Evolutionary conservation across 1,284 basidiomycete species (phyloP).

Genomic region (Malassezia sympodialis): DNA sequence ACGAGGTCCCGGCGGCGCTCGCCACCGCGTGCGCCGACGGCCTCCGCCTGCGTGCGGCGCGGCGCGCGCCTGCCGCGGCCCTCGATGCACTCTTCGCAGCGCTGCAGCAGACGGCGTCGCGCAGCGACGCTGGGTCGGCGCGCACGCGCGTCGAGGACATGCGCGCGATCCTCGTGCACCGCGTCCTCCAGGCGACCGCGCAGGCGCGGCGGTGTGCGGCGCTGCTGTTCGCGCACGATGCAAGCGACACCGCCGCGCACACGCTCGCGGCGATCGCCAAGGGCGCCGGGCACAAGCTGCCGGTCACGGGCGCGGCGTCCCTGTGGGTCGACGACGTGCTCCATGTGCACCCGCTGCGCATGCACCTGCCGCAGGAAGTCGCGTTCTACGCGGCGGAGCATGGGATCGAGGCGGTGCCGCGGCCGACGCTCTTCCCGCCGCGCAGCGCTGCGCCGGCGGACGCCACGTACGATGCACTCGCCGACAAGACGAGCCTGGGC

Average conservation of each 20-base stretch:
- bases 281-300: conserved; percentile 38
- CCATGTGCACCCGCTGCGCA: conserved; percentile 26
- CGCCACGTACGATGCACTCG: conserved; percentile 11
- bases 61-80: neutral
- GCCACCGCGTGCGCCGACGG: neutral
- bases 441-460: neutral
- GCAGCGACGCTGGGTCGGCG: conserved; percentile 23
- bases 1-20: neutral
- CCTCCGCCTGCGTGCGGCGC: neutral
- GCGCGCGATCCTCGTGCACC: conserved; percentile 22
- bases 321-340: conserved; percentile 31
- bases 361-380: conserved; percentile 25
- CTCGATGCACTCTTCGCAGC: neutral
- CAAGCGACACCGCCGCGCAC: conserved; percentile 28
- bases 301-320: conserved; percentile 27
- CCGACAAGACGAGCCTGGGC: conserved; percentile 35
- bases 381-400: conserved; percentile 22
- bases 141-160: conserved; percentile 36
- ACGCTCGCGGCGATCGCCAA: conserved; percentile 33
- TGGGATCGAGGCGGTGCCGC: conserved; percentile 12
- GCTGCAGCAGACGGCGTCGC: conserved; percentile 16
- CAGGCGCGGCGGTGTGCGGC: conserved; percentile 20
- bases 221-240: conserved; percentile 29
- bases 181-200: conserved; percentile 24
- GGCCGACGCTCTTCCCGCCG: neutral